phyloP scores from a whole-genome alignment of 345 rosid species.

The Brassica rapa region DNA sequence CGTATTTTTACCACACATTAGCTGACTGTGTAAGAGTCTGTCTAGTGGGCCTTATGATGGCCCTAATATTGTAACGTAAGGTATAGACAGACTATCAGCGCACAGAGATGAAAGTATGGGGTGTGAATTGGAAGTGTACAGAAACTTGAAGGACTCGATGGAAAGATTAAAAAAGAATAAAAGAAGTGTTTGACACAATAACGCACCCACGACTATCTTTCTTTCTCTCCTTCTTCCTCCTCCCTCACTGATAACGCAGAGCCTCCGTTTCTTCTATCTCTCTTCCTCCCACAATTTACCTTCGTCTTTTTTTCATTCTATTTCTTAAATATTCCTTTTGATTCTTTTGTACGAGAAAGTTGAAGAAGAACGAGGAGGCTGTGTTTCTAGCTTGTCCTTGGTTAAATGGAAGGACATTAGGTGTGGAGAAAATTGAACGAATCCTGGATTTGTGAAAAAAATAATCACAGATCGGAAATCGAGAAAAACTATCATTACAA shows the following conservation, averaged over 20 bases:
- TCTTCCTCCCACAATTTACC: not conserved
- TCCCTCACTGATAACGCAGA: constrained; percentile 40
- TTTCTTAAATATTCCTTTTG: not conserved
- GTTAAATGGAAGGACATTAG: not conserved
- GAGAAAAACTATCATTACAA: constrained; percentile 1
- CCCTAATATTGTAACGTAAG: not conserved
- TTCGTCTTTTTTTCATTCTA: not conserved
- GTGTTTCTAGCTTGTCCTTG: not conserved
- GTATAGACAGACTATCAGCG: not conserved
- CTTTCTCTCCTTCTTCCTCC: constrained; percentile 19
- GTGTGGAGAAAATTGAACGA: not conserved
- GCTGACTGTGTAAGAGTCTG: not conserved
- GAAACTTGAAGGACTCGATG: not conserved
- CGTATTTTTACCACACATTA: constrained; percentile 11
- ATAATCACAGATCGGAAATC: constrained; percentile 33
- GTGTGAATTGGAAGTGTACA: not conserved
- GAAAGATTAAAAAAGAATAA: constrained; percentile 20
- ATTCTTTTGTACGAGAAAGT: constrained; percentile 4
- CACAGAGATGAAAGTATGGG: not conserved
- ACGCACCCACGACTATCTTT: constrained; percentile 38
- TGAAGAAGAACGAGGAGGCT: constrained; percentile 3
- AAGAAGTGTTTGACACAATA: constrained; percentile 30
- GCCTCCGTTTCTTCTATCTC: constrained; percentile 26
- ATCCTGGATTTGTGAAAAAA: constrained; percentile 8
- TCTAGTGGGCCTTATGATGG: constrained; percentile 31